Base-by-base conservation (phyloP, 768 basidiomycete species). In the Amanita jacksonii region DNA sequence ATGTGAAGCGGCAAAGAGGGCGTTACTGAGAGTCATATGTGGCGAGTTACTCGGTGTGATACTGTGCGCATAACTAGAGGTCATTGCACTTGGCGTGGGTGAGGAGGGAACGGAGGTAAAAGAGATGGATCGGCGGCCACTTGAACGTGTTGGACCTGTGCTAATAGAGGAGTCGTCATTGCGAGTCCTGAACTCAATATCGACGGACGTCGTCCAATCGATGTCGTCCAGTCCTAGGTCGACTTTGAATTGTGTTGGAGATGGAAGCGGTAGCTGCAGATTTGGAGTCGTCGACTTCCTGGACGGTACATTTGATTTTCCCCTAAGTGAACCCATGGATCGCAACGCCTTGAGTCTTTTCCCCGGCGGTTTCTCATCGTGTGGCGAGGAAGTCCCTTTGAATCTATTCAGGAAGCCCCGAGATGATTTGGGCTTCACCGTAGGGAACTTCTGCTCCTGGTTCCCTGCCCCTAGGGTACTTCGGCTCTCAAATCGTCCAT, bases 1-100 rank as follows among this genome's bases (percentile, higher is more conserved):
- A 59, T 99, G 93, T 1, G 91, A 93, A 0, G 94, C 94, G 18
- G 89, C 88, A 33, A 93, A 80, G 24, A 99, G 72, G 2, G 91
- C 91, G 47, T 85, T 90, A 27, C 83, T 89, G n/a, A 97, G 70
- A 2, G 81, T 73, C 10, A 76, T 80, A 51, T 87, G 84, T 54
- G 76, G 76, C 20, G 66, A 57, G 46, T 55, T 69, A 18, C 57
- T 61, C n/a, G 64, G 57, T 9, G 54, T 56, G 49, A 52, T 51
- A 45, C 51, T 52, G 20, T 61, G 54, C 39, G 57, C 54, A 51
- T 60, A 65, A 13, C 63, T 62, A 6, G 68, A 57, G 43, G 62
- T 60, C 49, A 62, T 57, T 32, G 65, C 58, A 50, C 72, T 76
- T 18, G 69, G 68, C 18, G 69, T 66, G 6, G 76, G 77, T 8